phyloP scores from a whole-genome alignment of 2,329 filamentous ascomycete species.

The Metarhizium sp. region DNA sequence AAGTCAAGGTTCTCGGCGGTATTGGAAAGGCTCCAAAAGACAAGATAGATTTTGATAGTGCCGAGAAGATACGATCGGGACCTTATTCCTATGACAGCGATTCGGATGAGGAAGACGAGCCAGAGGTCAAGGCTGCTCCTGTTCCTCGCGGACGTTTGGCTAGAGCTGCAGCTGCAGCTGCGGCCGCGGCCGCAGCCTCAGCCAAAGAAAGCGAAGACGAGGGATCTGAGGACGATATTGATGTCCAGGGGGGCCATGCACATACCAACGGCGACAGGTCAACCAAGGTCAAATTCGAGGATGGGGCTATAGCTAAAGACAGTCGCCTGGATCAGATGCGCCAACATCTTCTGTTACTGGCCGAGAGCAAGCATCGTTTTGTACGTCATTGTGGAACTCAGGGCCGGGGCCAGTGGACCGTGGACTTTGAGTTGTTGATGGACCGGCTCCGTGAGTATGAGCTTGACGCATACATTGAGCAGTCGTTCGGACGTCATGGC shows the following conservation, averaged over 20 bases:
- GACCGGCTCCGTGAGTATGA: constrained; percentile 64
- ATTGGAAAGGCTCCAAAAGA: constrained; percentile 45
- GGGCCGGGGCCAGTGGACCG: constrained; percentile 66
- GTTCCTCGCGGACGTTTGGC: constrained; percentile 6
- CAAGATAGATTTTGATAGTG: constrained; percentile 35
- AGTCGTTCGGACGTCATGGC: constrained; percentile 66
- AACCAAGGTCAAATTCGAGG: constrained; percentile 43
- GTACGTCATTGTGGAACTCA: constrained; percentile 55
- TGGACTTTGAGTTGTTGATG: constrained; percentile 71
- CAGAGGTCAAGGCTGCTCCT: background rate
- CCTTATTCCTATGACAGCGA: constrained; percentile 24
- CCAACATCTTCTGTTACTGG: constrained; percentile 63
- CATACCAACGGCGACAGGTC: constrained; percentile 27
- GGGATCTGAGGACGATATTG: constrained; percentile 20
- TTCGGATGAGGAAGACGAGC: constrained; percentile 16
- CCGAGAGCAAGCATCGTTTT: constrained; percentile 60
- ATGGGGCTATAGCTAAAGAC: constrained; percentile 28
- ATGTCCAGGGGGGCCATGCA: constrained; percentile 9
- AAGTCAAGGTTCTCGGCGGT: constrained; percentile 43
- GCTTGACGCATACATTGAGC: constrained; percentile 71
- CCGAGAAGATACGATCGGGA: constrained; percentile 37
- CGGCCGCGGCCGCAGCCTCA: background rate
- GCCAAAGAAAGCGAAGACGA: constrained; percentile 19
- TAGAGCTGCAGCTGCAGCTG: constrained; percentile 3
- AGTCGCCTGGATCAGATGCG: constrained; percentile 52